Conservation (phyloP, 345 rosid genomes). For the Cardamine occulta region DNA sequence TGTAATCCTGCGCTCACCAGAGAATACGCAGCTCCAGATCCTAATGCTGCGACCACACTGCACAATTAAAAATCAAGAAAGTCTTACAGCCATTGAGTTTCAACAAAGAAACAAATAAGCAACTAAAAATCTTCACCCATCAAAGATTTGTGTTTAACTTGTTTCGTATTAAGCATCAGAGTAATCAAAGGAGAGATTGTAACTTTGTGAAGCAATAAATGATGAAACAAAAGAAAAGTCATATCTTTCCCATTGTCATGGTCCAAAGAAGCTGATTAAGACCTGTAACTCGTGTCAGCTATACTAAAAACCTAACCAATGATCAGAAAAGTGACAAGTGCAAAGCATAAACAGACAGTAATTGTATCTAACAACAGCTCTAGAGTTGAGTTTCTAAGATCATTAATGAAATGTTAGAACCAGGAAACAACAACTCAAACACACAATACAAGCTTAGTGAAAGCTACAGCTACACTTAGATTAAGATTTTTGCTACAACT, state of each 20-base stretch:
- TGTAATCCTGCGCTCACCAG: conserved; percentile 83
- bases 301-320: background rate
- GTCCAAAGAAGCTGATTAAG: conserved; percentile 18
- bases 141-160: background rate
- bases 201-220: background rate
- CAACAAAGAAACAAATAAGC: conserved; percentile 9
- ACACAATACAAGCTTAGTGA: background rate
- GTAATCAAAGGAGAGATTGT: background rate
- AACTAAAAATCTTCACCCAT: background rate
- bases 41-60: conserved; percentile 96
- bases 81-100: background rate
- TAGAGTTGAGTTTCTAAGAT: background rate
- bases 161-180: conserved; percentile 1
- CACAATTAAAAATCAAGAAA: conserved; percentile 29
- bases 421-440: conserved; percentile 23
- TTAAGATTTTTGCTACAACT: background rate
- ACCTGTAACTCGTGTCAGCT: background rate
- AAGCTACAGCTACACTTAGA: background rate
- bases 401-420: background rate
- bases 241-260: background rate
- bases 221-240: background rate
- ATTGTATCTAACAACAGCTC: conserved; percentile 5
- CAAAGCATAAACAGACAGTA: conserved; percentile 8
- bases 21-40: conserved; percentile 87
- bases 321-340: conserved; percentile 13